Evolutionary conservation across 2,329 filamentous ascomycete species (phyloP).

Genomic region (Clathrospora elynae): DNA sequence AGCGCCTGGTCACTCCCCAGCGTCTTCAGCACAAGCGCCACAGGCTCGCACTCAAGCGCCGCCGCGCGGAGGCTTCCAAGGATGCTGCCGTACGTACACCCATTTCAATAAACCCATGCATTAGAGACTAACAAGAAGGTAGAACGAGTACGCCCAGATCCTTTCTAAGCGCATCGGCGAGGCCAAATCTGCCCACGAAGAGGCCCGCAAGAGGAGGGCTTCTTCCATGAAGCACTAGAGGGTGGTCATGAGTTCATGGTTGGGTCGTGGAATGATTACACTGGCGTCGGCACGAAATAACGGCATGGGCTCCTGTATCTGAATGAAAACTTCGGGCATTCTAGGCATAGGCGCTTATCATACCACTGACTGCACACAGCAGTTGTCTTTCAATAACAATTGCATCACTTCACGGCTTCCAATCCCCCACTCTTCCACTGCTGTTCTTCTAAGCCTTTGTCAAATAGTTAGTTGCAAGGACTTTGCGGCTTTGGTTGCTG

Average conservation of each 20-base stretch:
- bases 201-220: conserved; percentile 94
- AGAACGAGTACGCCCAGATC: conserved; percentile 97
- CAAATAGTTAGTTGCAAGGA: no score
- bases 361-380: conserved; percentile 45
- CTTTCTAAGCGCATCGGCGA: conserved; percentile 97
- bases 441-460: no score
- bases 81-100: conserved; percentile 84
- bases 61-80: conserved; percentile 95
- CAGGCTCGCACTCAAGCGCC: conserved; percentile 96
- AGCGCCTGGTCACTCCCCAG: conserved; percentile 98
- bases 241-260: conserved; percentile 40
- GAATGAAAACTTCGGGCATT: conserved; percentile 42
- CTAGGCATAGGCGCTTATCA: conserved; percentile 43
- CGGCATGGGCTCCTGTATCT: conserved; percentile 41
- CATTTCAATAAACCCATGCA: neutral
- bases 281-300: conserved; percentile 47
- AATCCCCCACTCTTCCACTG: no score
- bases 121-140: conserved; percentile 23
- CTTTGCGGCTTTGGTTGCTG: no score
- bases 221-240: conserved; percentile 66
- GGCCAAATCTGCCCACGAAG: conserved; percentile 91
- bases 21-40: conserved; percentile 99
- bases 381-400: conserved; percentile 48
- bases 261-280: conserved; percentile 43
- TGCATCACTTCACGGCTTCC: conserved; percentile 41